Evolutionary conservation across 2,329 filamentous ascomycete species (phyloP).

Genomic region (Sporothrix dimorphospora): DNA sequence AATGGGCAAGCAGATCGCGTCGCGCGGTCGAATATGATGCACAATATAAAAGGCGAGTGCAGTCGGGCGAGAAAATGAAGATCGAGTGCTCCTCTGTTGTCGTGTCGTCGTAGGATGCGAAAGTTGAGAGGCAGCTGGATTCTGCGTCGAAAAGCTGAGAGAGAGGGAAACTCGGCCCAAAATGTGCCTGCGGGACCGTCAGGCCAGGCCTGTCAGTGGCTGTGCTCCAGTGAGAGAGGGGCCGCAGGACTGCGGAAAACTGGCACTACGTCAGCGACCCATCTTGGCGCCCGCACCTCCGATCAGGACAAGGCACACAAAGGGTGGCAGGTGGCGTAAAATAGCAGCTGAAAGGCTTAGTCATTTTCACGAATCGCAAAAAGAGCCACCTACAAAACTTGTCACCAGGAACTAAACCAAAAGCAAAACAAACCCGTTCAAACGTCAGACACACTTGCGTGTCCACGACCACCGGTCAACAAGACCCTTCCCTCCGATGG

Average conservation of each 20-base stretch:
- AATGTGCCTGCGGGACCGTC: background rate
- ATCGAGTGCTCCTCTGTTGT: background rate
- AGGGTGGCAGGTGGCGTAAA: background rate
- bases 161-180: background rate
- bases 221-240: slow-evolving; percentile 16
- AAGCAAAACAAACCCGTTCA: background rate
- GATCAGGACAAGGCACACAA: background rate
- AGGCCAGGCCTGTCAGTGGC: slow-evolving; percentile 14
- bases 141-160: slow-evolving; percentile 3
- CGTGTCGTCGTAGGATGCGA: background rate
- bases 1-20: background rate
- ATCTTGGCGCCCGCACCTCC: slow-evolving; percentile 9
- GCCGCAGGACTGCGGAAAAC: background rate
- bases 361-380: background rate
- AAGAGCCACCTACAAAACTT: background rate
- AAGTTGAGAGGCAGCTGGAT: background rate
- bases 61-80: background rate
- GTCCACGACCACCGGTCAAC: background rate
- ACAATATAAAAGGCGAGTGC: background rate
- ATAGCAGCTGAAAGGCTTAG: slow-evolving; percentile 4
- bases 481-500: slow-evolving; percentile 32
- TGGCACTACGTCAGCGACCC: slow-evolving; percentile 25
- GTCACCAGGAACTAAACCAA: background rate
- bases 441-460: slow-evolving; percentile 1
- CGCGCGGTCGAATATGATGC: background rate